These are phyloP conservation scores for Euphorbia tirucalli DNA, from an alignment of 345 rosid genomes.

Conservation along the genomic window DNA sequence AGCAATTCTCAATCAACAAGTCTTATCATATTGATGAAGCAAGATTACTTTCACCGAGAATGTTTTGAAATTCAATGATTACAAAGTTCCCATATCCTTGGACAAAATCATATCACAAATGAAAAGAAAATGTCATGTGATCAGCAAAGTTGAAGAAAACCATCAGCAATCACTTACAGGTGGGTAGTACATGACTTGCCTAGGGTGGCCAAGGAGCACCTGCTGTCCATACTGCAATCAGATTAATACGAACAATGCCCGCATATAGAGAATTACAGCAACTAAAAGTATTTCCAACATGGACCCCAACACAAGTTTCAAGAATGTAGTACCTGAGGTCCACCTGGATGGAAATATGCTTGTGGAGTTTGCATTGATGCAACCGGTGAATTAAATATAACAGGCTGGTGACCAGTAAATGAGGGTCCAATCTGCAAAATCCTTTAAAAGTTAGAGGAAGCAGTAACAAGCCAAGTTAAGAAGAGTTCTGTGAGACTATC, in stretches of 20 bases:
- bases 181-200: constrained; percentile 64
- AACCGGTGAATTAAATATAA: constrained; percentile 55
- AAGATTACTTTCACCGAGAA: not conserved
- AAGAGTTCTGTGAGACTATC: not conserved
- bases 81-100: not conserved
- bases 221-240: constrained; percentile 62
- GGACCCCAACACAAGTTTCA: not conserved
- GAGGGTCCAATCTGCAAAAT: constrained; percentile 59
- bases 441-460: constrained; percentile 11
- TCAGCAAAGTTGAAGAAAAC: not conserved
- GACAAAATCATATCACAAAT: not conserved
- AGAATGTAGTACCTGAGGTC: constrained; percentile 55
- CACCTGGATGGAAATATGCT: constrained; percentile 69
- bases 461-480: constrained; percentile 4
- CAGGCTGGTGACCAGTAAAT: constrained; percentile 66
- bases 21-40: not conserved
- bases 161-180: constrained; percentile 47
- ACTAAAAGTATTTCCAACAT: too few relatives aligned
- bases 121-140: not conserved
- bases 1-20: too few relatives aligned
- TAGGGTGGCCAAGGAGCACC: constrained; percentile 58
- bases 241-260: constrained; percentile 15
- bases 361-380: constrained; percentile 55
- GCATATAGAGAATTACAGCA: not conserved
- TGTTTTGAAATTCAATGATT: not conserved